Base-by-base conservation (phyloP, 805 yeast genomes). In the Candida peoriensis region DNA sequence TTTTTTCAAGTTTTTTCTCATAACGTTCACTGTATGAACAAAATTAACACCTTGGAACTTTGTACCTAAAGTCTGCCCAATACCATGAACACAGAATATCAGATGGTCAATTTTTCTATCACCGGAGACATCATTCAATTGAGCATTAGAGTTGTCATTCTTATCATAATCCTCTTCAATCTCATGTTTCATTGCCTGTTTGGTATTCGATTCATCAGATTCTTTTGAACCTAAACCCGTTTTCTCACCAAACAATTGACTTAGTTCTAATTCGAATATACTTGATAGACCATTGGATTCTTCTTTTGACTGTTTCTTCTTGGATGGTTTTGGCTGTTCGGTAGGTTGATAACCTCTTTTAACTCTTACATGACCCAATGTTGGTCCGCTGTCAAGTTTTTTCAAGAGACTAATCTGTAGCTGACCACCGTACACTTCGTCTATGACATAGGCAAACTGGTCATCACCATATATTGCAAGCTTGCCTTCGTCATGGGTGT, bases 51-150 rank as follows among this genome's bases (percentile, higher is more conserved):
- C 78, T 47, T 88, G 89, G 51, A 81, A 78, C 49, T 75, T 75
- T 30, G 77, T 67, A 2, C 96, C 94, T 33, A 93, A 63, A 13
- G 79, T 74, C 58, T 90, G 98, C 2, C 97, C 98, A 41, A 90
- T 85, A 0, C 98, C 98, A 61, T 90, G 98, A 20, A 90, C 74
- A 52, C 96, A 87, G n/a, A 90, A 64, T 2, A 89, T 75, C 42
- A 90, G 61, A 50, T 79, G 86, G 23, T 78, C 76, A 20, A 77
- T 57, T 21, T 66, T 43, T 72, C 34, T 68, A 62, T 39, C 88
- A 17, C 72, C 61, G n/a, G 65, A 59, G 32, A 76, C 54, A 9
- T 60, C 55, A 11, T 58, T 57, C 13, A 52, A 43, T 10, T 64
- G 54, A 42, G 63, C 67, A 39, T 60, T 20, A n/a, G n/a, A n/a